A percentile compares a stretch with the other conserved stretches of the same genome.
These are phyloP conservation scores for Hypoxylon sp. DNA, from an alignment of 2,329 filamentous ascomycete species.

Conservation along the genomic window DNA sequence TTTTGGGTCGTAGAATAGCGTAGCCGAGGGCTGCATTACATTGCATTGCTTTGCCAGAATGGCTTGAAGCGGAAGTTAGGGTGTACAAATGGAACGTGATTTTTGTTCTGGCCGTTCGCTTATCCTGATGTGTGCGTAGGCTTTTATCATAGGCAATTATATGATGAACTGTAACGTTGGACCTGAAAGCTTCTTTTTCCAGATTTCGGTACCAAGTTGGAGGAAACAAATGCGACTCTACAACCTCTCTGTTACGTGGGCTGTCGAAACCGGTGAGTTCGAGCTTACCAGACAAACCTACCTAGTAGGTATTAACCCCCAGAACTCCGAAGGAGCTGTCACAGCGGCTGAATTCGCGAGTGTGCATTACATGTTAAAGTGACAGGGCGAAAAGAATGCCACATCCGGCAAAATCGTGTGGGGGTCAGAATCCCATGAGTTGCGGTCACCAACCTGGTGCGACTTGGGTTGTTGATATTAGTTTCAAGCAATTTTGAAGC, in stretches of 20 bases:
- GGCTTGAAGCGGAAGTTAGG: constrained; percentile 22
- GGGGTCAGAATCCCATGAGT: constrained; percentile 29
- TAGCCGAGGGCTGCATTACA: constrained; percentile 28
- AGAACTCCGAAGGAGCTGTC: constrained; percentile 23
- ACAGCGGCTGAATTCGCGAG: neutral
- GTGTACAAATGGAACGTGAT: constrained; percentile 16
- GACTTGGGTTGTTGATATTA: constrained; percentile 15
- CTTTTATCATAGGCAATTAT: constrained; percentile 13
- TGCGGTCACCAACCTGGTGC: constrained; percentile 4
- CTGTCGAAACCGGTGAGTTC: constrained; percentile 14
- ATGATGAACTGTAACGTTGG: constrained; percentile 24
- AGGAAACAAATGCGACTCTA: constrained; percentile 18
- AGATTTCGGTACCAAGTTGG: constrained; percentile 18
- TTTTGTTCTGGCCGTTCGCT: constrained; percentile 3
- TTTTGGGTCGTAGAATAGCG: constrained; percentile 15
- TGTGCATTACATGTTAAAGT: constrained; percentile 4
- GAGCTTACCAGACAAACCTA: constrained; percentile 2
- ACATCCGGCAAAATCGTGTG: constrained; percentile 36
- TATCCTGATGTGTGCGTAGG: neutral
- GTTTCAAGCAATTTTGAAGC: constrained; percentile 1
- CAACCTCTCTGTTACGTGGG: neutral
- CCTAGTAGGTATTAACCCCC: constrained; percentile 3
- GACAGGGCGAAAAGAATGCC: constrained; percentile 36
- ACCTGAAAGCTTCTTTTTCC: constrained; percentile 11
- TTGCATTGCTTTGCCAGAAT: constrained; percentile 27